Evolutionary conservation across 179 eudicot genomes (phyloP).

Genomic region (Beta corolliflora): DNA sequence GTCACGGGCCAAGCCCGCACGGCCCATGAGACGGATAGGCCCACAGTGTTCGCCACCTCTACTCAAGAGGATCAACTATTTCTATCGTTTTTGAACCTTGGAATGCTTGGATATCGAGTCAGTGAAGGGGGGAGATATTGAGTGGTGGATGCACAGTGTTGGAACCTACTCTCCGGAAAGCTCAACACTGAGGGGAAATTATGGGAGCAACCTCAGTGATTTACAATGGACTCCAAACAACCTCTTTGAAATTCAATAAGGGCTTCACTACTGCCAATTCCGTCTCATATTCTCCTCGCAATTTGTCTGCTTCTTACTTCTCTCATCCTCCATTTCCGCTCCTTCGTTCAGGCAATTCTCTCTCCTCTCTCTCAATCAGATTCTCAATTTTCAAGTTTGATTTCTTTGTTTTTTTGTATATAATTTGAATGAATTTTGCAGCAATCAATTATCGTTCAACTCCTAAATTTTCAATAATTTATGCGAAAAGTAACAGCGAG

Average conservation of each 20-base stretch:
- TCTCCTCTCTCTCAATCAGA: neutral
- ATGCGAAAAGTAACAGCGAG: slow-evolving; percentile 49
- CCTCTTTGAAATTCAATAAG: neutral
- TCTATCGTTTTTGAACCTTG: too few relatives aligned
- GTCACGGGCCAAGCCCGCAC: too few relatives aligned
- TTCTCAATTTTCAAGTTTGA: neutral
- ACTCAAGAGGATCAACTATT: too few relatives aligned
- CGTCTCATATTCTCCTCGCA: neutral
- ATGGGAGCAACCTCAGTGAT: slow-evolving; percentile 1
- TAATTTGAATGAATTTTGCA: slow-evolving; percentile 23
- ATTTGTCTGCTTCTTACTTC: neutral
- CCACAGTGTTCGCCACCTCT: too few relatives aligned
- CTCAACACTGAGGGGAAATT: neutral
- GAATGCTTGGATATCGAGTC: too few relatives aligned
- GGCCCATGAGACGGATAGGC: too few relatives aligned
- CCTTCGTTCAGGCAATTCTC: slow-evolving; percentile 22
- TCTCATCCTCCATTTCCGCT: slow-evolving; percentile 17
- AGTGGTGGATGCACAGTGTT: neutral
- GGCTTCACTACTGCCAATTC: neutral
- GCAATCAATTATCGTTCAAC: slow-evolving; percentile 24
- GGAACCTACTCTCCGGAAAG: neutral
- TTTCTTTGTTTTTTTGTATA: too few relatives aligned
- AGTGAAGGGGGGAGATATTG: neutral
- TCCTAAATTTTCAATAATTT: slow-evolving; percentile 26
- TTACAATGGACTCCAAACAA: neutral